Evolutionary conservation across 2,329 filamentous ascomycete genomes (phyloP).

Genomic region (Epicoccum sorghinum): DNA sequence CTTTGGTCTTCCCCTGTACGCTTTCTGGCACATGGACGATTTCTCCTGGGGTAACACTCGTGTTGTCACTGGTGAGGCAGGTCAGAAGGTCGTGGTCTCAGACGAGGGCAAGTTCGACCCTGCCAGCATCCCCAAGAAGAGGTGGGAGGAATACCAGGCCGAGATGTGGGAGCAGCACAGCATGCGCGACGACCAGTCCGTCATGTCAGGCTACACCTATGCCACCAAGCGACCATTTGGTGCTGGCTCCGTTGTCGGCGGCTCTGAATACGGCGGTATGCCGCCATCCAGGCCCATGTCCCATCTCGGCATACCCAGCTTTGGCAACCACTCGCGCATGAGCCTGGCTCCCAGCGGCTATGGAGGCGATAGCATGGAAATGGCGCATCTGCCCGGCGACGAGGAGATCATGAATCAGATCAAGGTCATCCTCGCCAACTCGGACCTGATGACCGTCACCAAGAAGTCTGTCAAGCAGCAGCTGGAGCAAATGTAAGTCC

Average conservation of each 20-base stretch:
- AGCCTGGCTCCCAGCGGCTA: conserved; percentile 65
- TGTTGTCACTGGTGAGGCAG: conserved; percentile 92
- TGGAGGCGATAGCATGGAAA: conserved; percentile 63
- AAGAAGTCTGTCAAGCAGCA: conserved; percentile 98
- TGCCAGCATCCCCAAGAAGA: conserved; percentile 90
- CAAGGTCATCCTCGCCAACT: conserved; percentile 86
- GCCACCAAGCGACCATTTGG: conserved; percentile 75
- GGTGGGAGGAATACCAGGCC: conserved; percentile 98
- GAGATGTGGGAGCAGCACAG: conserved; percentile 97
- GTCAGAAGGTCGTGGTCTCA: conserved; percentile 88
- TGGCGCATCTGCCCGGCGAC: conserved; percentile 81
- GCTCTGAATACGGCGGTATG: conserved; percentile 68
- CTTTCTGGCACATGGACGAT: conserved; percentile 99
- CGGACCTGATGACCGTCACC: conserved; percentile 95
- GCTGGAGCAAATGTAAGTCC: conserved; percentile 72
- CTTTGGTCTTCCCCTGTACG: conserved; percentile 86
- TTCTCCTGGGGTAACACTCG: conserved; percentile 99
- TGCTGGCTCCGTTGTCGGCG: conserved; percentile 45
- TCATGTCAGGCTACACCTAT: conserved; percentile 92
- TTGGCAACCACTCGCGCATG: conserved; percentile 49
- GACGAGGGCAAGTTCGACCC: conserved; percentile 99
- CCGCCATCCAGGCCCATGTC: conserved; percentile 62
- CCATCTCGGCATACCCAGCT: conserved; percentile 63
- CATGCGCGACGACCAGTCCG: conserved; percentile 79
- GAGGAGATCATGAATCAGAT: conserved; percentile 93